A percentile compares a stretch with the other conserved stretches of the same genome.
Evolutionary conservation across 257 asterid genomes (phyloP).

Genomic region (Paulownia fortunei): DNA sequence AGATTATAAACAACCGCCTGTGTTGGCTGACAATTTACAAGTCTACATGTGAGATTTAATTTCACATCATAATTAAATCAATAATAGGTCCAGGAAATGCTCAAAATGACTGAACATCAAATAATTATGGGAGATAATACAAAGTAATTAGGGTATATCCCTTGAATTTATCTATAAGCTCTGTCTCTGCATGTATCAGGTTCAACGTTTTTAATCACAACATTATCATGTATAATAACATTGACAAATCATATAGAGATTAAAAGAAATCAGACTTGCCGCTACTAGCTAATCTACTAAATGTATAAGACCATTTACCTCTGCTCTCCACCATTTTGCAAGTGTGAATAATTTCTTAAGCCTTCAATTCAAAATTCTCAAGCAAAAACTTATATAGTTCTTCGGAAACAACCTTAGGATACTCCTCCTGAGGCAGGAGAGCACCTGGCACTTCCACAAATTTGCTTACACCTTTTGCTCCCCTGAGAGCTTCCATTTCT

Average conservation of each 20-base stretch:
- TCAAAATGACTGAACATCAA: conserved; percentile 1
- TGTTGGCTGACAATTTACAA: neutral
- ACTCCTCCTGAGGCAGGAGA: conserved; percentile 95
- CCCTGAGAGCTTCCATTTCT: conserved; percentile 92
- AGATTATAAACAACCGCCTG: neutral
- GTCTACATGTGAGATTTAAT: neutral
- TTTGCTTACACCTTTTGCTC: conserved; percentile 77
- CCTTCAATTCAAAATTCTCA: conserved; percentile 52
- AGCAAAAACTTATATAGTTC: conserved; percentile 69
- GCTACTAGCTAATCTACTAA: neutral
- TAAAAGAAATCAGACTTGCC: neutral
- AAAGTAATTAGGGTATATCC: neutral
- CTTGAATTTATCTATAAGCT: neutral
- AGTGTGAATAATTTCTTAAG: conserved; percentile 21
- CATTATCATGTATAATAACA: neutral
- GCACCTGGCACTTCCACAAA: conserved; percentile 86
- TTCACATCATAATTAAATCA: neutral
- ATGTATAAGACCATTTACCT: conserved; percentile 37
- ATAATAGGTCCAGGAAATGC: neutral
- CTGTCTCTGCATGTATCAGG: neutral
- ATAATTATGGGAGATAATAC: neutral
- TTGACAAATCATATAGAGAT: neutral
- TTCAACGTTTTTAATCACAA: conserved; percentile 19
- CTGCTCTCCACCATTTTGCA: conserved; percentile 15
- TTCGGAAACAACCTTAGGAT: conserved; percentile 76